Base-by-base conservation (phyloP, 441 rosid genomes). In the Oxalis stricta region DNA sequence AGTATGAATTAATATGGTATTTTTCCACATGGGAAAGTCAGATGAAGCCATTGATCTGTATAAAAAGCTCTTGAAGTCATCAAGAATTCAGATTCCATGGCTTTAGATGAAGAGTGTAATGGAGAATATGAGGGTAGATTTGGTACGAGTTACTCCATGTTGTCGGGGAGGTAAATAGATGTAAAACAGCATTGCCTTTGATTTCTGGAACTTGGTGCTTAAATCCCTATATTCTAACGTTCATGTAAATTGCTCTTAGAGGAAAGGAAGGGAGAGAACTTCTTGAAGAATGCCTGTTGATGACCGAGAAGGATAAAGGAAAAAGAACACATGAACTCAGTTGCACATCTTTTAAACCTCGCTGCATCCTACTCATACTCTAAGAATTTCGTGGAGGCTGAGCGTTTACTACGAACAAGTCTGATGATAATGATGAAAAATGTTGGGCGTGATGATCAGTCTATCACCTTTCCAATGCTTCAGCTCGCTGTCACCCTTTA, bases 141-240 rank as follows among this genome's bases (percentile, higher is more conserved):
- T 88, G 65, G 95, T 87, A 15, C n/a, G 97, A 84, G 61, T 40
- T 81, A 50, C 95, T 84, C 60, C 93, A 84, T 66, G 68, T 58
- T 46, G 89, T 73, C 3, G n/a, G 97, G 87, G 55, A 84, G 95
- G 97, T 82, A 66, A 44, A 37, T 18, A 19, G 26, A 0, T 29
- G 28, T 40, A 3, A 48, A 34, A 11, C 19, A 17, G 52, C 20
- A 22, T 33, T 18, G 31, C 7, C 20, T 10, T 4, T 3, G 36
- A 24, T 2, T 17, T 10, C 8, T 19, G 14, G n/a, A 21, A 9
- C 39, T 18, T 32, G 3, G 5, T n/a, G n/a, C n/a, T n/a, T n/a
- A n/a, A n/a, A n/a, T n/a, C n/a, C 17, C 19, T 44, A 15, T 31
- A 33, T 41, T 19, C 10, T 45, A 5, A 18, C 32, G 48, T 44